Percentiles rank a stretch among this genome's conserved stretches.
Evolutionary conservation across 1,139 yeast genomes (phyloP).

Genomic region (Hyphopichia fennica): DNA sequence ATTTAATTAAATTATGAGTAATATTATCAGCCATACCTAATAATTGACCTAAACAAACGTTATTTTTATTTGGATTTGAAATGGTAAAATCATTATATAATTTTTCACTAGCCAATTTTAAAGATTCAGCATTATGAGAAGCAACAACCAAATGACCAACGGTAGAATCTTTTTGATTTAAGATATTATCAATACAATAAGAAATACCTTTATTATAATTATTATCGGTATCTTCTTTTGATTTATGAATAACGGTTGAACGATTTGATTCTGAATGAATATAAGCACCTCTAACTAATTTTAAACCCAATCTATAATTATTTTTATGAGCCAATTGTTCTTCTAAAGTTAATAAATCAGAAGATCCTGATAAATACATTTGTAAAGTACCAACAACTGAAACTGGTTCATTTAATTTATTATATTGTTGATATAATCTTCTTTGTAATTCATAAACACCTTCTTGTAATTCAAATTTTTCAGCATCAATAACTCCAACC

Average conservation of each 20-base stretch:
- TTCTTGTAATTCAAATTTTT: constrained; percentile 80
- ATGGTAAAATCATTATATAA: constrained; percentile 28
- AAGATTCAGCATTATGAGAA: constrained; percentile 83
- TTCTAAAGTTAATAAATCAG: constrained; percentile 62
- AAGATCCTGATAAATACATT: constrained; percentile 79
- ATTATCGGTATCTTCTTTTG: constrained; percentile 74
- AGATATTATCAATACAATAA: constrained; percentile 61
- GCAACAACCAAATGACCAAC: constrained; percentile 91
- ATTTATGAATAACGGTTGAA: constrained; percentile 61
- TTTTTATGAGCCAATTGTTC: constrained; percentile 61
- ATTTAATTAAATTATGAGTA: constrained; percentile 69
- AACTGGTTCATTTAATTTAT: constrained; percentile 55
- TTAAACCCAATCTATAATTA: constrained; percentile 78
- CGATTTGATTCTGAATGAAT: constrained; percentile 85
- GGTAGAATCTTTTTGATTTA: constrained; percentile 38
- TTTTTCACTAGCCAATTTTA: constrained; percentile 65
- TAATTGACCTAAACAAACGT: constrained; percentile 85
- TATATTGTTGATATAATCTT: constrained; percentile 72
- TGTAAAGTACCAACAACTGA: constrained; percentile 92
- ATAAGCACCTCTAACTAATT: constrained; percentile 97
- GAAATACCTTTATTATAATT: constrained; percentile 74
- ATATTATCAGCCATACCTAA: constrained; percentile 95
- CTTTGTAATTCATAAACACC: constrained; percentile 93
- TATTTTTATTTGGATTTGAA: constrained; percentile 45
- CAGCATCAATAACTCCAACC: constrained; percentile 90